Percentiles rank a stretch among this genome's conserved stretches.
Evolutionary conservation across 345 rosid species (phyloP).

Genomic region (Euphorbia pulcherrima): DNA sequence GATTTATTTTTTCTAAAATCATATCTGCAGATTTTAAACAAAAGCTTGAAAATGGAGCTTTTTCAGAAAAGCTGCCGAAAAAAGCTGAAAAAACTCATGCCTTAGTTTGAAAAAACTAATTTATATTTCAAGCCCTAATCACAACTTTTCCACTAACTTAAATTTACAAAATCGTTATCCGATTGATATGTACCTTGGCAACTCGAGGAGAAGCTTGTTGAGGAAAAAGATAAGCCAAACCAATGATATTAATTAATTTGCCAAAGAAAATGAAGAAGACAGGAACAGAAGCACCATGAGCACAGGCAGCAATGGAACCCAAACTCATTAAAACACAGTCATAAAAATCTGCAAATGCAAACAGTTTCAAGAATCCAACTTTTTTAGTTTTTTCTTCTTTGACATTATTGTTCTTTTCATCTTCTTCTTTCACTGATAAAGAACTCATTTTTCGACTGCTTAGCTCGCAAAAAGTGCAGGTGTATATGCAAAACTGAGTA

Average conservation of each 20-base stretch:
- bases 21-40: too few relatives aligned
- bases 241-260: constrained; percentile 65
- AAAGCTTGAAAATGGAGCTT: too few relatives aligned
- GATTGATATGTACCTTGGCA: too few relatives aligned
- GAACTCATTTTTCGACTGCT: constrained; percentile 2
- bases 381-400: constrained; percentile 24
- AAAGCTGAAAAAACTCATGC: too few relatives aligned
- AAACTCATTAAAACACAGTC: constrained; percentile 69
- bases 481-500: too few relatives aligned
- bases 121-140: too few relatives aligned
- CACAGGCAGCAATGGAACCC: constrained; percentile 84
- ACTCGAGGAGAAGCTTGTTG: constrained; percentile 75
- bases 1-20: too few relatives aligned
- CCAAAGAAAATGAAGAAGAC: constrained; percentile 93
- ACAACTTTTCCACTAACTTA: too few relatives aligned
- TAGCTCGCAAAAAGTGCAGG: background rate
- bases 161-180: too few relatives aligned
- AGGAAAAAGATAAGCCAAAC: constrained; percentile 76
- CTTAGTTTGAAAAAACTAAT: too few relatives aligned
- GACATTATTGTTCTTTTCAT: constrained; percentile 7
- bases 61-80: too few relatives aligned
- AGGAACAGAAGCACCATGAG: constrained; percentile 93
- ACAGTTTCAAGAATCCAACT: constrained; percentile 63
- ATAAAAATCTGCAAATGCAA: constrained; percentile 76
- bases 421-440: constrained; percentile 20